Base-by-base conservation (phyloP, 1,284 basidiomycete genomes). In the Leccinum subspadiceum region DNA sequence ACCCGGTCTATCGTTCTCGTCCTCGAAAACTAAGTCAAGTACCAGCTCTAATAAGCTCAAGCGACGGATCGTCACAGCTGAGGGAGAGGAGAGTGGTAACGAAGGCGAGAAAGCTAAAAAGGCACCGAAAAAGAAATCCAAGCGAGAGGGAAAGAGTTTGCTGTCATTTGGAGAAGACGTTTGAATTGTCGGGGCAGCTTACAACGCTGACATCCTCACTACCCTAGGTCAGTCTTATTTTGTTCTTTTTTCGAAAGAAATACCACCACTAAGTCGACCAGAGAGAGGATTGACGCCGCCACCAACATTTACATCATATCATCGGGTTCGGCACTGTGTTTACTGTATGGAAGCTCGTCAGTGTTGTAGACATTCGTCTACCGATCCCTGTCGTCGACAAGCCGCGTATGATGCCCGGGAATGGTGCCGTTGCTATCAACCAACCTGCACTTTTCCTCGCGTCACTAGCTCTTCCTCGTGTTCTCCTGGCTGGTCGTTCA, bases 151-250 rank as follows among this genome's bases (percentile, higher is more conserved):
- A 64, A 86, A 84, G 70, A 77, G 78, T 29, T 65, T 85, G 29
- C 72, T 88, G 15, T 87, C 86, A 0, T 88, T 88, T 62, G 83
- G 78, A 33, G 84, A 84, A 62, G 66, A 67, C 37, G 57, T 66
- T 52, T 67, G 57, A 70, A n/a, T n/a, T 22, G 31, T 57, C 39
- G 0, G 20, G 13, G 13, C 37, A 33, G 13, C 10, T 2, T 26
- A 4, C 39, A 20, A 24, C 49, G 9, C 20, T 8, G 26, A 33
- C 37, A 15, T 48, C 46, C 26, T 37, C 31, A 6, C 29, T 22
- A 10, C 33, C 50, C 44, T 17, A 53, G 53, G 65, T 68, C 22
- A 29, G 56, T 59, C 20, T 41, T 12, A 9, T 20, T 29, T 31
- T 13, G 35, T 26, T 46, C 1, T 22, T 24, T 26, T 26, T 46